These are phyloP conservation scores for Russula griseocarnosa DNA, from an alignment of 768 basidiomycete genomes.

Conservation along the genomic window DNA sequence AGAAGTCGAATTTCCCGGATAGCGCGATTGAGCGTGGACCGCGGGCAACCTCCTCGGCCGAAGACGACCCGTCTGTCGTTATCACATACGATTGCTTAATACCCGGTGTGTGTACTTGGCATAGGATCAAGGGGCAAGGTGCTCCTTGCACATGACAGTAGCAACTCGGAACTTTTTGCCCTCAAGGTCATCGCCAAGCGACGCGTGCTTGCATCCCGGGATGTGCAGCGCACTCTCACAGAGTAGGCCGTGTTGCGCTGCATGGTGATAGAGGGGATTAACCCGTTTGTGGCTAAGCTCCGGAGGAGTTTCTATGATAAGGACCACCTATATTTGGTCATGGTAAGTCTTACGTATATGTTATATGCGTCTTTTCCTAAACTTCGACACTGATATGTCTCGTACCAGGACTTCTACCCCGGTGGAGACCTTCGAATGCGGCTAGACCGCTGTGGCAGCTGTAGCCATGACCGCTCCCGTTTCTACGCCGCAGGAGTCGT, in stretches of 20 bases:
- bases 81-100: constrained; percentile 41
- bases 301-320: constrained; percentile 98
- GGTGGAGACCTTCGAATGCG: constrained; percentile 97
- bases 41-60: constrained; percentile 32
- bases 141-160: constrained; percentile 79
- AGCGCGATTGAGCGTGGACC: constrained; percentile 15
- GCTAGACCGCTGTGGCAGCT: constrained; percentile 88
- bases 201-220: constrained; percentile 93
- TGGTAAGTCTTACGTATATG: constrained; percentile 51
- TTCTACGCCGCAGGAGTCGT: constrained; percentile 99
- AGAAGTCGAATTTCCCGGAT: not conserved
- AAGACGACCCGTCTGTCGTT: constrained; percentile 68
- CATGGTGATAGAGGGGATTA: constrained; percentile 82
- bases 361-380: not conserved
- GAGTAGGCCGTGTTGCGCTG: constrained; percentile 93
- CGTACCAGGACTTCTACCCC: constrained; percentile 78
- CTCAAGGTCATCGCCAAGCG: constrained; percentile 98
- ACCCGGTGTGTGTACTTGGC: constrained; percentile 85
- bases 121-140: constrained; percentile 98
- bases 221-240: constrained; percentile 91
- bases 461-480: constrained; percentile 88
- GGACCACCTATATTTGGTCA: constrained; percentile 93
- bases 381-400: constrained; percentile 5
- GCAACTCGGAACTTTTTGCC: constrained; percentile 69
- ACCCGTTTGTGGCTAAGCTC: constrained; percentile 93